Evolutionary conservation across 176 grass and related monocot species (phyloP).

Genomic region (Oryza glumipatula): DNA sequence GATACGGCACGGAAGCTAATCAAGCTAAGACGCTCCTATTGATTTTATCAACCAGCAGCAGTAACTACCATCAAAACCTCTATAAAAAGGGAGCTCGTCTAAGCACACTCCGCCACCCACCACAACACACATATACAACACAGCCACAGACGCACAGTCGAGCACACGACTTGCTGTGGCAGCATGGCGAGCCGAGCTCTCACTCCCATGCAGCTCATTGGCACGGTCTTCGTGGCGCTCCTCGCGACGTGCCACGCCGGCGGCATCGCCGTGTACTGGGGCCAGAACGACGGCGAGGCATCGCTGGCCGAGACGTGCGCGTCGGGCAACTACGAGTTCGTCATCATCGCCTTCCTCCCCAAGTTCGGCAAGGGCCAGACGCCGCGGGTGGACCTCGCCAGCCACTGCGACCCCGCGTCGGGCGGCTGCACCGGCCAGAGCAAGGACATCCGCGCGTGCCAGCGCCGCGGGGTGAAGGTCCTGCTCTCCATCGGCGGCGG

Average conservation of each 20-base stretch:
- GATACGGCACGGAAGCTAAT: slow-evolving; percentile 25
- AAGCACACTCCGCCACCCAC: background rate
- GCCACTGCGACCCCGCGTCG: slow-evolving; percentile 64
- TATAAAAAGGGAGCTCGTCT: slow-evolving; percentile 9
- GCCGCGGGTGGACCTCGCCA: slow-evolving; percentile 55
- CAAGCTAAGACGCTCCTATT: slow-evolving; percentile 10
- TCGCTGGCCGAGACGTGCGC: slow-evolving; percentile 45
- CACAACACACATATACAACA: background rate
- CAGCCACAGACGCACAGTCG: too few species aligned
- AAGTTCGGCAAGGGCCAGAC: slow-evolving; percentile 74
- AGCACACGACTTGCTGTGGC: background rate
- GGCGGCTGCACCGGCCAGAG: slow-evolving; percentile 52
- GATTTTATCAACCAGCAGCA: background rate
- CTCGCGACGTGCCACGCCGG: slow-evolving; percentile 49
- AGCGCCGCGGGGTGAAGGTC: slow-evolving; percentile 63
- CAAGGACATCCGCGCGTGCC: slow-evolving; percentile 60
- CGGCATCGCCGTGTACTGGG: slow-evolving; percentile 66
- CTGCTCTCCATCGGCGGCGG: slow-evolving; percentile 73
- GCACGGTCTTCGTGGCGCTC: slow-evolving; percentile 12
- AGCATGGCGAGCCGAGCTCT: slow-evolving; percentile 35
- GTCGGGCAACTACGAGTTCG: slow-evolving; percentile 57
- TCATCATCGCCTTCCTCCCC: slow-evolving; percentile 69
- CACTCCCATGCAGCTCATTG: slow-evolving; percentile 19
- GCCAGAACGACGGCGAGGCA: slow-evolving; percentile 65
- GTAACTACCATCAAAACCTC: background rate